Evolutionary conservation across 2,329 filamentous ascomycete genomes (phyloP).

Genomic region (Aspergillus phoenicis): DNA sequence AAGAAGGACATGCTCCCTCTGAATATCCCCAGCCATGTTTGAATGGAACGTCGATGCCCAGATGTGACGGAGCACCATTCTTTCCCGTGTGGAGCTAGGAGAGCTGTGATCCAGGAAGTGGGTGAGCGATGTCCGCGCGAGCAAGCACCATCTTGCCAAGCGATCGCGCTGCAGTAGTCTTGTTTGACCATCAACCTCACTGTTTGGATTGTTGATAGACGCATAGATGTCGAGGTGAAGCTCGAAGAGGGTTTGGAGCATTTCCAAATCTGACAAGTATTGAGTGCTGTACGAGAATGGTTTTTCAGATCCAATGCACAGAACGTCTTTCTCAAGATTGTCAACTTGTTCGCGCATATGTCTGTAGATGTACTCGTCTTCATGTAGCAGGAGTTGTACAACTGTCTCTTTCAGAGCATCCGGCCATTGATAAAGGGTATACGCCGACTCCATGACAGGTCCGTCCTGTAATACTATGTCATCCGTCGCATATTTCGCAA

Average conservation of each 20-base stretch:
- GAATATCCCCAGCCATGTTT: constrained; percentile 57
- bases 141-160: constrained; percentile 60
- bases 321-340: constrained; percentile 31
- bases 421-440: constrained; percentile 58
- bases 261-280: constrained; percentile 49
- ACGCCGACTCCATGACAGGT: constrained; percentile 47
- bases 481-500: constrained; percentile 19
- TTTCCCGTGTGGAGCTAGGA: constrained; percentile 36
- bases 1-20: constrained; percentile 62
- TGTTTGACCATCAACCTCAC: constrained; percentile 56
- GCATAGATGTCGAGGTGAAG: constrained; percentile 68
- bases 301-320: constrained; percentile 22
- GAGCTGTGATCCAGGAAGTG: constrained; percentile 39
- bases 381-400: constrained; percentile 54
- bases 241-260: constrained; percentile 65
- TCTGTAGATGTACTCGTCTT: constrained; percentile 57
- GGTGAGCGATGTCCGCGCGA: constrained; percentile 58
- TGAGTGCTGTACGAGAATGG: constrained; percentile 32
- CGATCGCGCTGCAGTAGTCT: constrained; percentile 60
- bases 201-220: constrained; percentile 63
- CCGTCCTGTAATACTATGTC: constrained; percentile 16
- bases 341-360: constrained; percentile 40
- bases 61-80: constrained; percentile 62
- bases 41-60: constrained; percentile 68
- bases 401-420: constrained; percentile 58